Evolutionary conservation across 768 basidiomycete genomes (phyloP).

Genomic region (Pleurotus eryngii): DNA sequence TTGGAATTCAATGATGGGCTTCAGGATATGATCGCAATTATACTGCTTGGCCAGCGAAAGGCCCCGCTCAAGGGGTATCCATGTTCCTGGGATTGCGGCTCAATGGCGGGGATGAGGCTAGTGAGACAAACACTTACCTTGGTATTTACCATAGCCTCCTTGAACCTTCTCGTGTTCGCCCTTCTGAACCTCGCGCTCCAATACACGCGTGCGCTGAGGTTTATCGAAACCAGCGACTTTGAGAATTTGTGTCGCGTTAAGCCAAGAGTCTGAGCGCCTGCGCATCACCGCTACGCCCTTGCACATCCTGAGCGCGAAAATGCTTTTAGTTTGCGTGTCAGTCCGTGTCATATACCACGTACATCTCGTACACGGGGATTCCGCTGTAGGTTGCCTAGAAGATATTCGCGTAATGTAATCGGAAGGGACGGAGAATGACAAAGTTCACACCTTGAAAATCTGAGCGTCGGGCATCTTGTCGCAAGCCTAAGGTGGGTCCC

Average conservation of each 20-base stretch:
- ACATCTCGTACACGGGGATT: conserved; percentile 92
- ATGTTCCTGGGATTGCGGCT: conserved; percentile 59
- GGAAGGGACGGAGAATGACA: conserved; percentile 16
- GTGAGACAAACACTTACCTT: conserved; percentile 57
- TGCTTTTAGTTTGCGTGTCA: conserved; percentile 30
- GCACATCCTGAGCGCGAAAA: conserved; percentile 73
- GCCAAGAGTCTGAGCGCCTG: conserved; percentile 91
- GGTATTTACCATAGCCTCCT: conserved; percentile 99
- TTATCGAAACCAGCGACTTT: conserved; percentile 99
- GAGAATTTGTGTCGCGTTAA: conserved; percentile 98
- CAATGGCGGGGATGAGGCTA: conserved; percentile 12
- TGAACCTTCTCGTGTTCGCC: conserved; percentile 99
- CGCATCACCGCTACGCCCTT: conserved; percentile 98
- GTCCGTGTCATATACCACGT: conserved; percentile 37
- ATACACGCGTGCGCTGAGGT: conserved; percentile 93
- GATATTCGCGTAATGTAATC: conserved; percentile 12
- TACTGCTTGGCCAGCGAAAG: conserved; percentile 86
- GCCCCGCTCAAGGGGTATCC: conserved; percentile 95
- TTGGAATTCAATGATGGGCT: conserved; percentile 93
- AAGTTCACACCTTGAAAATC: conserved; percentile 71
- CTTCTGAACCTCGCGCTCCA: conserved; percentile 98
- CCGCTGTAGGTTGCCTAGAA: conserved; percentile 87
- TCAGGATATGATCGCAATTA: conserved; percentile 81
- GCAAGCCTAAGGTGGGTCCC: conserved; percentile 1
- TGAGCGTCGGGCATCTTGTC: conserved; percentile 72